Percentiles rank a stretch among this genome's conserved stretches.
Conservation (phyloP, 2,329 filamentous ascomycete species). For the Davidsoniella virescens region DNA sequence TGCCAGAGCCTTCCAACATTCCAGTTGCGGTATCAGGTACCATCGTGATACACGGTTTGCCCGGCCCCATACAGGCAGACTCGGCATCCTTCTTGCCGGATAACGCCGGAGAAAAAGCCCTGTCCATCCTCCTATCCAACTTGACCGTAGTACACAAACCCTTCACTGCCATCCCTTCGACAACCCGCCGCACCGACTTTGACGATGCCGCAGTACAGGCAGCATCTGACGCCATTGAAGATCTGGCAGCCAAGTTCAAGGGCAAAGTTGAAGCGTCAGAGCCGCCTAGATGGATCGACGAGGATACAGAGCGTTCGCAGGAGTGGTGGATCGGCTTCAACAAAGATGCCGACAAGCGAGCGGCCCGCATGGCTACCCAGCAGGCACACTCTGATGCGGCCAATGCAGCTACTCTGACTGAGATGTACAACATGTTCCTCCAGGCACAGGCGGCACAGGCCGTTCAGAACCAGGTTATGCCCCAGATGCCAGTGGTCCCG, state of each 20-base stretch:
- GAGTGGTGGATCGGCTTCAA: conserved; percentile 38
- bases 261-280: conserved; percentile 32
- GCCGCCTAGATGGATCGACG: conserved; percentile 35
- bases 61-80: conserved; percentile 2
- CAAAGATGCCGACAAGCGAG: conserved; percentile 23
- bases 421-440: conserved; percentile 11
- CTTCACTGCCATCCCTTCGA: conserved; percentile 21
- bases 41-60: conserved; percentile 12
- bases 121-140: conserved; percentile 16
- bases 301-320: conserved; percentile 29
- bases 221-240: conserved; percentile 28
- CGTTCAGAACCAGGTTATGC: conserved; percentile 1
- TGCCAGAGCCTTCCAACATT: not conserved
- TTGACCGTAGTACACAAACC: conserved; percentile 12
- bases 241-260: conserved; percentile 25
- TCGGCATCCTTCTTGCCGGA: conserved; percentile 6
- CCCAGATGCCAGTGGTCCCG: conserved; percentile 3
- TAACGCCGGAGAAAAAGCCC: not conserved
- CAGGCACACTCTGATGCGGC: conserved; percentile 22
- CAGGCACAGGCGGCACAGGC: conserved; percentile 13
- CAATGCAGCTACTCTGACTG: conserved; percentile 14
- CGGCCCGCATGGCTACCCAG: conserved; percentile 13
- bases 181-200: conserved; percentile 23
- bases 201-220: conserved; percentile 27
- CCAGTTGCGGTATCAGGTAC: conserved; percentile 1